Percentiles rank a stretch among this genome's conserved stretches.
Evolutionary conservation across 2,329 filamentous ascomycete genomes (phyloP).

Genomic region (Trichophyton equinum): DNA sequence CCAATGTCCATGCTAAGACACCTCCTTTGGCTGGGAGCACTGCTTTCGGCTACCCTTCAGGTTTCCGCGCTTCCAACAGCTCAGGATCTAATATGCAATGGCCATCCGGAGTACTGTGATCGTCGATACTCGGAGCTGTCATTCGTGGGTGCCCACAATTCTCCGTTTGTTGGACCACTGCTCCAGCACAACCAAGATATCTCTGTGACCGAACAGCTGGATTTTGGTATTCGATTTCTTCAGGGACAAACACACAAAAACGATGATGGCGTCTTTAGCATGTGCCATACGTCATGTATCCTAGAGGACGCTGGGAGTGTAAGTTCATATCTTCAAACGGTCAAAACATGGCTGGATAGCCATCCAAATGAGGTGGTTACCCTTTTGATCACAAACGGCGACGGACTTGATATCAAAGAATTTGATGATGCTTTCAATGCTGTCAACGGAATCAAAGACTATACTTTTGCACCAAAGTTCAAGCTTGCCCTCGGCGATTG

Average conservation of each 20-base stretch:
- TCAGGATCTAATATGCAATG: conserved; percentile 39
- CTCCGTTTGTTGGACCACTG: conserved; percentile 47
- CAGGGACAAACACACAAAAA: conserved; percentile 50
- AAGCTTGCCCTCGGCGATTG: conserved; percentile 27
- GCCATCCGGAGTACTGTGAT: conserved; percentile 42
- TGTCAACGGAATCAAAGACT: conserved; percentile 21
- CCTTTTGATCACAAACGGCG: conserved; percentile 50
- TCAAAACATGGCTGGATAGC: conserved; percentile 48
- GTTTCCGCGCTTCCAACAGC: background rate
- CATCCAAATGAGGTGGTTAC: conserved; percentile 52
- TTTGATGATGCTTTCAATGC: conserved; percentile 25
- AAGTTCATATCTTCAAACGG: conserved; percentile 40
- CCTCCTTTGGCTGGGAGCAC: background rate
- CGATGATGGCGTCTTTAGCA: conserved; percentile 39
- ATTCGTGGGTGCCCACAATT: conserved; percentile 54
- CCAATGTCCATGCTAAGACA: background rate
- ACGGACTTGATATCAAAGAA: conserved; percentile 26
- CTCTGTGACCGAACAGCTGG: conserved; percentile 45
- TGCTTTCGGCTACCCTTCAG: background rate
- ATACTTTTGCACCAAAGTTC: conserved; percentile 27
- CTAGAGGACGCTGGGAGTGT: conserved; percentile 49
- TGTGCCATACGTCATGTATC: conserved; percentile 54
- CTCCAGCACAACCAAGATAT: conserved; percentile 49
- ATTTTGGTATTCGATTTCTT: conserved; percentile 51
- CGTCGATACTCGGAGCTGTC: conserved; percentile 48